Base-by-base conservation (phyloP, 2,329 filamentous ascomycete genomes). In the Stemphylium vesicarium region DNA sequence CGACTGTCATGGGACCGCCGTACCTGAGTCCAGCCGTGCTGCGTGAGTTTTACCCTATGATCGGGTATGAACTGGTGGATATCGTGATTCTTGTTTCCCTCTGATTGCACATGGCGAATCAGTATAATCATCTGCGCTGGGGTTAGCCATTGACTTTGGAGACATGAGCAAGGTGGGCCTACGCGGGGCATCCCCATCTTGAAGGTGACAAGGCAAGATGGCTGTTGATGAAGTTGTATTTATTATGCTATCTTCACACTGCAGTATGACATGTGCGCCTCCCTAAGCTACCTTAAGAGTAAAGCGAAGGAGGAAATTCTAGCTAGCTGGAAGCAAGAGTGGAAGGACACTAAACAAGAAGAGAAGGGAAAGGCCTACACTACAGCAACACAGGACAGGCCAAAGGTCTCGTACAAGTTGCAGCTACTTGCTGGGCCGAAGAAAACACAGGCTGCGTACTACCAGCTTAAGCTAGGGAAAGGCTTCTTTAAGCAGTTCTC, bases 51-150 rank as follows among this genome's bases (percentile, higher is more conserved):
- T 50, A 99, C 94, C 45, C 93, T 84, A 79, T 99, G 95, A 72
- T 99, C 95, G 39, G 95, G 95, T 44, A 96, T 90, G 36, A 89
- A 92, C 80, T 99, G 95, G 81, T 99, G 95, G 66, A 99, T 96
- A 57, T 96, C 92, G 72, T 94, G 89, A 79, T 98, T 97, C 79
- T 96, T 96, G 80, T 99, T 98, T 70, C 95, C 95, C 80, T 98
- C 95, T 15, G 91, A 96, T 75, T 98, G 91, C 12, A 91, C 94
- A 82, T 98, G 94, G 64, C 94, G 89, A 69, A 97, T 88, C 68
- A 98, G 81, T 63, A 98, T 90, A 55, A 97, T 88, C 77, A 85
- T 82, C 80, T 82, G 57, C 24, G 12, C 56, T 39, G 12, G 10
- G 33, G 57, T 68, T 60, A 72, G 70, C 37, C 53, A 32, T 50